Conservation (phyloP, 139 green algal species). For the Chlorokybus atmophyticus region DNA sequence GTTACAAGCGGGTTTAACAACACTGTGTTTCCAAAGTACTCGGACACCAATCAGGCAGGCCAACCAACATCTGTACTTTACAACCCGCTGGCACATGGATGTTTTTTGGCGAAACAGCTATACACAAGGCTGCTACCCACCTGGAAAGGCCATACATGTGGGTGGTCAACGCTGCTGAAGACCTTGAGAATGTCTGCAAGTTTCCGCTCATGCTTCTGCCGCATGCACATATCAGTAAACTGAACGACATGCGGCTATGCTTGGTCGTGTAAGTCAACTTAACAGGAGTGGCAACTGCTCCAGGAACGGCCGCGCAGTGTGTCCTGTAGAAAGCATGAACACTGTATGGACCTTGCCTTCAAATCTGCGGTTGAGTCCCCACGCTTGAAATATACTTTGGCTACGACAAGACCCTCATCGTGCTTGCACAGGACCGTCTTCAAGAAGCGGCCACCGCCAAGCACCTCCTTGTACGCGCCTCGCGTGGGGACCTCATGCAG, state of each 20-base stretch:
- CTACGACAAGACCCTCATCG: slow-evolving; percentile 72
- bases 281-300: slow-evolving; percentile 7
- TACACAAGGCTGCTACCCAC: too few species aligned
- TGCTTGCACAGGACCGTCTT: slow-evolving; percentile 23
- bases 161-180: slow-evolving; percentile 3
- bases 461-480: slow-evolving; percentile 21
- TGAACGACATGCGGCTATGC: too few species aligned
- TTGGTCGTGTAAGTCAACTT: slow-evolving; percentile 4
- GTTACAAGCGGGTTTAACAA: too few species aligned
- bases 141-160: slow-evolving; percentile 33
- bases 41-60: too few species aligned
- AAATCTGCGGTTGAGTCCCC: slow-evolving; percentile 28
- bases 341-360: neutral
- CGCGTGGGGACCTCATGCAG: slow-evolving; percentile 22
- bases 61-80: too few species aligned
- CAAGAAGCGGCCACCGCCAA: slow-evolving; percentile 18
- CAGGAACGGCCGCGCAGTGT: slow-evolving; percentile 10
- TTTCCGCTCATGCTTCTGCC: slow-evolving; percentile 49
- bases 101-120: too few species aligned
- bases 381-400: slow-evolving; percentile 82
- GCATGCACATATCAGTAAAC: too few species aligned
- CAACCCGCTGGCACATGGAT: too few species aligned
- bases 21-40: too few species aligned
- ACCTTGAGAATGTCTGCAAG: slow-evolving; percentile 39
- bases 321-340: neutral